Evolutionary conservation across 345 rosid species (phyloP).

Genomic region (Aquilaria sinensis): DNA sequence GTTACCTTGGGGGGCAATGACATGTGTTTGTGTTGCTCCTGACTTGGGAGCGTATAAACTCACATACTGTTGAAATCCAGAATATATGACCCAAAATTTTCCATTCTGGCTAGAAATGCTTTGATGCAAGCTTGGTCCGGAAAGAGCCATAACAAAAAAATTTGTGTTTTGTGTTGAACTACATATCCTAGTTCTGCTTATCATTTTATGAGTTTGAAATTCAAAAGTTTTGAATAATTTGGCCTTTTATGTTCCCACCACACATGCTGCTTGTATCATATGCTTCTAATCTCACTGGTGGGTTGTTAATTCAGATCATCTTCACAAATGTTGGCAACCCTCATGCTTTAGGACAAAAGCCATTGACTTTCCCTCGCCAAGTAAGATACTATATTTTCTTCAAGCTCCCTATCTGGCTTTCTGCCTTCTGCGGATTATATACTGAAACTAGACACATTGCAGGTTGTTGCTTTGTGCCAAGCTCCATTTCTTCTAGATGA

Average conservation of each 20-base stretch:
- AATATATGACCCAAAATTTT: too few relatives aligned
- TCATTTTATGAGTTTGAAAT: not conserved
- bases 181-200: too few relatives aligned
- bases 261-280: not conserved
- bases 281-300: constrained; percentile 7
- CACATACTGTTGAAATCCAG: too few relatives aligned
- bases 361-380: constrained; percentile 93
- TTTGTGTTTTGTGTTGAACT: not conserved
- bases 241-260: not conserved
- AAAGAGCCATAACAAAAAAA: not conserved
- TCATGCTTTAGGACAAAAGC: constrained; percentile 98
- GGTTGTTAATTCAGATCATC: constrained; percentile 55
- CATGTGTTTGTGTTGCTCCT: too few relatives aligned
- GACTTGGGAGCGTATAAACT: too few relatives aligned
- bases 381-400: constrained; percentile 21
- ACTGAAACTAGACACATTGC: constrained; percentile 23
- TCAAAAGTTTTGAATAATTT: not conserved
- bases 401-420: constrained; percentile 1
- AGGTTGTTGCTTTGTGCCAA: constrained; percentile 98
- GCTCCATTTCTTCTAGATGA: constrained; percentile 96
- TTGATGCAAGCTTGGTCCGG: not conserved
- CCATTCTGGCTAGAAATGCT: too few relatives aligned
- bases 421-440: constrained; percentile 8
- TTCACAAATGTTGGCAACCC: constrained; percentile 99
- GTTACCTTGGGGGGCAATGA: too few relatives aligned